Base-by-base conservation (phyloP, 768 basidiomycete species). In the Boletus patriciae region DNA sequence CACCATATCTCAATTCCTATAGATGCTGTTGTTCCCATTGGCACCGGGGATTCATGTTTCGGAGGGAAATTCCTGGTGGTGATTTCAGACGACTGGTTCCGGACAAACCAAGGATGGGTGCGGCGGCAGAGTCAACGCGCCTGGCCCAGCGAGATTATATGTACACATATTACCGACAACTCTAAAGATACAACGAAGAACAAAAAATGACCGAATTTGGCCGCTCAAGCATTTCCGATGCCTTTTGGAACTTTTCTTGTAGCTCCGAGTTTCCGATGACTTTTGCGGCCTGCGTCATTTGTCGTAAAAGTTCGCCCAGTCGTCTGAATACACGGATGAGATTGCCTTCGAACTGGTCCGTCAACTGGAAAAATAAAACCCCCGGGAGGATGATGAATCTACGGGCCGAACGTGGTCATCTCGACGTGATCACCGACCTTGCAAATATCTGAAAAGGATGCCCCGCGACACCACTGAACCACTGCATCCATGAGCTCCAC, bases 401-500 rank as follows among this genome's bases (percentile, higher is more conserved):
- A 33, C 51, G 11, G 50, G 38, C 34, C 23, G 9, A 50, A 16
- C 43, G 16, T 25, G 19, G 18, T 12, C 9, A 18, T 50, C 16
- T 42, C 4, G 19, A 43, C 6, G 18, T 12, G 40, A 33, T 19
- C n/a, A 60, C 56, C 10, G 40, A 91, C 95, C 84, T 97, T 97
- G 83, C 92, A 94, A 54, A 98, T 94, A 25, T 99, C 96, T 1
- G 90, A 79, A 74, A 99, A 99, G 27, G 92, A 92, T 16, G 94
- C 92, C 5, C 97, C 97, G n/a, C 92, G 86, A 76, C 96, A 98
- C 97, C 97, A 99, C 59, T 94, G 90, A 36, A 94, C 81, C 11
- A 98, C 97, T 1, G 92, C 92, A 61, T 98, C 97, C 94, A 98
- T 99, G 48, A 99, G 84, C 67, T 98, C 96, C 19, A 97, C 92